A percentile compares a stretch with the other conserved stretches of the same genome.
phyloP scores from a whole-genome alignment of 352 stramenopile genomes.

The Globisporangium abappressorium region DNA sequence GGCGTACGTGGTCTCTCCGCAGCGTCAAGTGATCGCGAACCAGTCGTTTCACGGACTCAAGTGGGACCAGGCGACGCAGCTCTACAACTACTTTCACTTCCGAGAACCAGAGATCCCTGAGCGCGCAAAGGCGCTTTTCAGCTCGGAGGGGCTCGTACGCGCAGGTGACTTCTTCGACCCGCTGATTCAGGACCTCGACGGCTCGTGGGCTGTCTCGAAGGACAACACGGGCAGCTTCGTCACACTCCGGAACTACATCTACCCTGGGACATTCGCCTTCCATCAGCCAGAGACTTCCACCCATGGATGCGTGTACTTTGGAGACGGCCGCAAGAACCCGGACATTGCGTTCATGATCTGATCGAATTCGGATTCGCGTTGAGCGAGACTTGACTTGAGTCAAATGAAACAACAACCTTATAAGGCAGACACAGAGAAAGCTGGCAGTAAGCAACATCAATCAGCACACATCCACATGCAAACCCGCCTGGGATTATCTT shows the following conservation, averaged over 20 bases:
- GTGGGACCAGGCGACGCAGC: constrained; percentile 55
- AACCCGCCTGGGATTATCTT: background rate
- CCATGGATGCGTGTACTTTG: constrained; percentile 76
- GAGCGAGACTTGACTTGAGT: background rate
- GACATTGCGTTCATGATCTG: constrained; percentile 77
- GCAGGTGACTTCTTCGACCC: constrained; percentile 69
- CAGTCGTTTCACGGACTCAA: constrained; percentile 63
- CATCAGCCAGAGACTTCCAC: constrained; percentile 49
- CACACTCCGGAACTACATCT: constrained; percentile 62
- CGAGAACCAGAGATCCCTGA: constrained; percentile 61
- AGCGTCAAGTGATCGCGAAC: constrained; percentile 67
- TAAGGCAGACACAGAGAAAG: background rate
- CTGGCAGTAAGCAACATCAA: background rate
- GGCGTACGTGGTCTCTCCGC: constrained; percentile 66
- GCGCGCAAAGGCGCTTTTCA: constrained; percentile 49
- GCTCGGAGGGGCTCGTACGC: constrained; percentile 55
- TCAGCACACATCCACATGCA: constrained; percentile 4
- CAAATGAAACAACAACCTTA: background rate
- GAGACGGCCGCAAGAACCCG: constrained; percentile 69
- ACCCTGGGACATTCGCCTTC: constrained; percentile 63
- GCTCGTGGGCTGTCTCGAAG: constrained; percentile 52
- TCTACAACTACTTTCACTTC: constrained; percentile 82
- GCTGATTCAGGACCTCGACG: constrained; percentile 63
- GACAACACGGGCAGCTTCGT: constrained; percentile 65
- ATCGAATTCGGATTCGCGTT: background rate